Percentiles rank a stretch among this genome's conserved stretches.
phyloP scores from a whole-genome alignment of 192 early-diverging fungal genomes.

The Coemansia sp. region DNA sequence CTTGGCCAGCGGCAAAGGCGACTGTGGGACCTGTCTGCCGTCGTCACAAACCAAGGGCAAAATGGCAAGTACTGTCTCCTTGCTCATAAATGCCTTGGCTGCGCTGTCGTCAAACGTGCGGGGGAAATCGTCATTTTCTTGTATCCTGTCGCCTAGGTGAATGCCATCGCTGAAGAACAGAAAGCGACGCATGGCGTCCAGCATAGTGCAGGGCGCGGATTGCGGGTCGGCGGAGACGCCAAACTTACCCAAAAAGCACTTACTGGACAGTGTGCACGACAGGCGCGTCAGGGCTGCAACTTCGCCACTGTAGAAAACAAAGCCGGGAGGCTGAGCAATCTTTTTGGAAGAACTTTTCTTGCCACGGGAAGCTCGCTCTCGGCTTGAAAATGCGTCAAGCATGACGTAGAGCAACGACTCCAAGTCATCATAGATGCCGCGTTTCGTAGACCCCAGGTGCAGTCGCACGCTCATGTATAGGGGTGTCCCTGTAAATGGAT shows the following conservation, averaged over 20 bases:
- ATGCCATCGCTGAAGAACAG: not conserved
- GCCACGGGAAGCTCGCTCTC: no score
- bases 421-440: slow-evolving; percentile 13
- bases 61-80: no score
- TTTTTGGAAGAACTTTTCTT: no score
- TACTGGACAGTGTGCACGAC: not conserved
- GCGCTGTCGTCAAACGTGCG: not conserved
- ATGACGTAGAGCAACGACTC: slow-evolving; percentile 21
- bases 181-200: not conserved
- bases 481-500: slow-evolving; percentile 7
- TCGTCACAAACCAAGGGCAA: no score
- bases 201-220: no score
- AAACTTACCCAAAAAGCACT: no score
- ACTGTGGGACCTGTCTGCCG: no score
- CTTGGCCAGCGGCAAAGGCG: no score
- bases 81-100: not conserved
- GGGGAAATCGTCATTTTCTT: not conserved
- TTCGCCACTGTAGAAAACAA: not conserved
- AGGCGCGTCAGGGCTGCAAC: not conserved
- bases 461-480: slow-evolving; percentile 11
- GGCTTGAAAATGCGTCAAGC: not conserved
- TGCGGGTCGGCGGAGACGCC: no score
- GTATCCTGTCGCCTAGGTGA: not conserved
- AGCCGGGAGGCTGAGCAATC: not conserved
- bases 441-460: not conserved